A percentile compares a stretch with the other conserved stretches of the same genome.
Conservation (phyloP, 352 stramenopile species). For the Phytophthora macrochlamydospora region DNA sequence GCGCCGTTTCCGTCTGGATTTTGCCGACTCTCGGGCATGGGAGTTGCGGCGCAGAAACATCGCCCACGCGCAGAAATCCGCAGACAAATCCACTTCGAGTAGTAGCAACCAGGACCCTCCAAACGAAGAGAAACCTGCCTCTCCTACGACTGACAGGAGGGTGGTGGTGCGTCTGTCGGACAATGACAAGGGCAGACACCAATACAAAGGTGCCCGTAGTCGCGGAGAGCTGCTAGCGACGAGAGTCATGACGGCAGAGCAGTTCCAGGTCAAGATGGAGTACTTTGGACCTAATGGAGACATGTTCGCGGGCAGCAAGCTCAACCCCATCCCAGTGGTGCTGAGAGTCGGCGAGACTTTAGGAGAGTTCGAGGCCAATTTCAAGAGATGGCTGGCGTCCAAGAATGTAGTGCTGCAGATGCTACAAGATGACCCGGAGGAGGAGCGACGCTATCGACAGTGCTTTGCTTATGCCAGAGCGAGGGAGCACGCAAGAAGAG, state of each 20-base stretch:
- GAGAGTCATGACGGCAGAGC: slow-evolving; percentile 10
- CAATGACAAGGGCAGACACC: not conserved
- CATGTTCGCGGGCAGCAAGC: slow-evolving; percentile 5
- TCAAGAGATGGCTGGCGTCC: slow-evolving; percentile 3
- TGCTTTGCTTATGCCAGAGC: slow-evolving; percentile 10
- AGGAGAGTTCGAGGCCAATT: not conserved
- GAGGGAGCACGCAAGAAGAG: not conserved
- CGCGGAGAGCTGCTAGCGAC: slow-evolving; percentile 11
- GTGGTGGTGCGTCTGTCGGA: not conserved
- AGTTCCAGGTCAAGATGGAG: slow-evolving; percentile 10
- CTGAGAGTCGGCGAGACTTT: slow-evolving; percentile 8
- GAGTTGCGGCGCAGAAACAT: slow-evolving; percentile 5
- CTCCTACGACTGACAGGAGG: not conserved
- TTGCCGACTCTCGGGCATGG: slow-evolving; percentile 7
- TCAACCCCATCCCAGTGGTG: slow-evolving; percentile 17
- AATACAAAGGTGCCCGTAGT: slow-evolving; percentile 6
- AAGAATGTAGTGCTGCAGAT: slow-evolving; percentile 1
- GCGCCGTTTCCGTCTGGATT: slow-evolving; percentile 9
- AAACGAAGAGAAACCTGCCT: not conserved
- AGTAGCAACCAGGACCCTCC: not conserved
- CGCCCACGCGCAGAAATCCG: not conserved
- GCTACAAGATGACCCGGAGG: slow-evolving; percentile 6
- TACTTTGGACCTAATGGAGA: slow-evolving; percentile 14
- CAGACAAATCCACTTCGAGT: not conserved
- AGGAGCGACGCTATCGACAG: slow-evolving; percentile 19